phyloP scores from a whole-genome alignment of 176 grass and related monocot species.

The Cymbopogon citratus region DNA sequence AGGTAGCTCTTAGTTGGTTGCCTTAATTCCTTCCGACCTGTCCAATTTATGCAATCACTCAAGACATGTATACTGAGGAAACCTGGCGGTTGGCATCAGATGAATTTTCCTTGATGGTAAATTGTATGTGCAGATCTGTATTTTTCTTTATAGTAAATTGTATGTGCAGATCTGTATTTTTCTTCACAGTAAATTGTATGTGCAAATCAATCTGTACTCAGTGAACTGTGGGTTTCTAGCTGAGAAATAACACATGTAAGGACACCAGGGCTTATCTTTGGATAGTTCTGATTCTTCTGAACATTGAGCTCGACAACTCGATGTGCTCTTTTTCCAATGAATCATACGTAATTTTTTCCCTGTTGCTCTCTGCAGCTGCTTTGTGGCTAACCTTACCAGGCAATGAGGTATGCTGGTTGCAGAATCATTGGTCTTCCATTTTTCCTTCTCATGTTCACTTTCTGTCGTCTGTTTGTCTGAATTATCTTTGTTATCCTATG shows the following conservation, averaged over 20 bases:
- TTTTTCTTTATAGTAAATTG: slow-evolving; percentile 24
- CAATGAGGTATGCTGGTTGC: not conserved
- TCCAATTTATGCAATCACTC: slow-evolving; percentile 22
- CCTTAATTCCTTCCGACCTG: slow-evolving; percentile 17
- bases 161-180: slow-evolving; percentile 33
- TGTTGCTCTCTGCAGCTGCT: not conserved
- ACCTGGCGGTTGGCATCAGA: slow-evolving; percentile 11
- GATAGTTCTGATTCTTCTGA: slow-evolving; percentile 11
- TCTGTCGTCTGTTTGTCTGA: not conserved
- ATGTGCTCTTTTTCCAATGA: not conserved
- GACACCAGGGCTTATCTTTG: not conserved
- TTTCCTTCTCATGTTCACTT: not conserved
- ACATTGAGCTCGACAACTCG: not conserved
- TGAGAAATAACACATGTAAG: slow-evolving; percentile 19
- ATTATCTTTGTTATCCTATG: not conserved
- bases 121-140: slow-evolving; percentile 29
- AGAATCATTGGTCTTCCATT: not conserved
- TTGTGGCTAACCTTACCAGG: not conserved
- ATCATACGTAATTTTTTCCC: not conserved
- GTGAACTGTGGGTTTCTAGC: slow-evolving; percentile 1
- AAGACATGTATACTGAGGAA: slow-evolving; percentile 38
- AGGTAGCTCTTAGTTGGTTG: slow-evolving; percentile 26
- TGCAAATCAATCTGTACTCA: slow-evolving; percentile 29
- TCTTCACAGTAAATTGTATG: slow-evolving; percentile 19
- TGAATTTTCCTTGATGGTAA: slow-evolving; percentile 31